phyloP scores from a whole-genome alignment of 805 yeast species.

The Maudiozyma saulgeensis region DNA sequence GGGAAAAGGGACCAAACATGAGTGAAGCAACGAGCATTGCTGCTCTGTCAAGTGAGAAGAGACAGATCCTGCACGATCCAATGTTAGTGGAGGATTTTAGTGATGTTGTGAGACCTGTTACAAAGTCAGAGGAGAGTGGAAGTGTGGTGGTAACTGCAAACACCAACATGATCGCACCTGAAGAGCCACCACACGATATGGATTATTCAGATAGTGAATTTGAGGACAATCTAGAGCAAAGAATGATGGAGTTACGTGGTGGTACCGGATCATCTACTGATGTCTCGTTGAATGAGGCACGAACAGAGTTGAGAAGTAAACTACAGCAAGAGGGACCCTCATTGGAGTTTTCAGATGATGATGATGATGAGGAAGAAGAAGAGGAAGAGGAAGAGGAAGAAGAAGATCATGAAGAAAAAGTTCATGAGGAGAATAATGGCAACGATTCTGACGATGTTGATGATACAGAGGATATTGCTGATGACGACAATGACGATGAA shows the following conservation, averaged over 20 bases:
- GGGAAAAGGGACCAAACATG: background rate
- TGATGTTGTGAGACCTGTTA: background rate
- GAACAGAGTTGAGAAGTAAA: background rate
- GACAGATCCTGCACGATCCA: background rate
- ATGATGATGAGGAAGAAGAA: conserved; percentile 7
- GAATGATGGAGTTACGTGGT: conserved; percentile 18
- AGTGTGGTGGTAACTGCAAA: background rate
- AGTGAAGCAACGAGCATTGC: background rate
- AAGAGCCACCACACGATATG: conserved; percentile 1
- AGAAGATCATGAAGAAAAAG: background rate
- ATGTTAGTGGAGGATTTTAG: background rate
- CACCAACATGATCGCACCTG: background rate
- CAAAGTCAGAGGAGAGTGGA: background rate
- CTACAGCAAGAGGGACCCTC: background rate
- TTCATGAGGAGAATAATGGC: no score
- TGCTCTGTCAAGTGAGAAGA: background rate
- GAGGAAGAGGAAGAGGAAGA: background rate
- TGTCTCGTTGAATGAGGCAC: background rate
- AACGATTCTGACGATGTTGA: conserved; percentile 6
- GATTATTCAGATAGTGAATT: conserved; percentile 30
- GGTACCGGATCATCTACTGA: conserved; percentile 3
- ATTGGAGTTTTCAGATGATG: conserved; percentile 5
- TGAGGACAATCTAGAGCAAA: conserved; percentile 27
- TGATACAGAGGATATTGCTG: conserved; percentile 22
- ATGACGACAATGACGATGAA: conserved; percentile 30